These are phyloP conservation scores for Dactylellina cionopaga DNA, from an alignment of 2,329 filamentous ascomycete genomes.

Conservation along the genomic window DNA sequence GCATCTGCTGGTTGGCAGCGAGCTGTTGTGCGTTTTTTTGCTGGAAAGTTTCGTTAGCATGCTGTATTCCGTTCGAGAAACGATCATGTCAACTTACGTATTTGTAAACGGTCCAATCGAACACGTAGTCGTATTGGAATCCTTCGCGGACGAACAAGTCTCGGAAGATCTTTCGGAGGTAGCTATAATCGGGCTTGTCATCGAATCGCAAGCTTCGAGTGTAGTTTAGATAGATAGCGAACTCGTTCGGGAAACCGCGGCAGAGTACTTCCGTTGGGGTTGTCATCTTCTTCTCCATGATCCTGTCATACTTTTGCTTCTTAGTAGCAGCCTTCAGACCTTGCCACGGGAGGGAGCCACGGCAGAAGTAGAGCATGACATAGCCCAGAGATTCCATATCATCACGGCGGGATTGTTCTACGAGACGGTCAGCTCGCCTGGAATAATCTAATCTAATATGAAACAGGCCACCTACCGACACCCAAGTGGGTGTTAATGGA, in stretches of 20 bases:
- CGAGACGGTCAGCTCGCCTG: background rate
- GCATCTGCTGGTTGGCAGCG: conserved; percentile 55
- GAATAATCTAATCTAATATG: conserved; percentile 52
- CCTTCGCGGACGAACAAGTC: conserved; percentile 98
- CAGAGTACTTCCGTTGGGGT: conserved; percentile 98
- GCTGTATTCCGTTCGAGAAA: too few relatives aligned
- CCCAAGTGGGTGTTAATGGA: conserved; percentile 99
- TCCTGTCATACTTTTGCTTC: conserved; percentile 99
- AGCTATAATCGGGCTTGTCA: conserved; percentile 99
- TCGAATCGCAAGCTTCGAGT: conserved; percentile 98
- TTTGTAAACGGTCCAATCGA: conserved; percentile 85
- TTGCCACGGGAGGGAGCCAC: conserved; percentile 98
- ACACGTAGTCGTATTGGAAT: conserved; percentile 99
- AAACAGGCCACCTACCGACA: conserved; percentile 72
- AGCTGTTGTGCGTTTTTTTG: conserved; percentile 57
- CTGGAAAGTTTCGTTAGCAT: conserved; percentile 53
- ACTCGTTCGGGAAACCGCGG: conserved; percentile 99
- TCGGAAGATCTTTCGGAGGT: conserved; percentile 99
- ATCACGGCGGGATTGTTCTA: conserved; percentile 97
- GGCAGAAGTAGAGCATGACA: conserved; percentile 99
- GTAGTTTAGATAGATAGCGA: conserved; percentile 99
- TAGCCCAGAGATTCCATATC: conserved; percentile 99
- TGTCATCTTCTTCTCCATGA: conserved; percentile 99
- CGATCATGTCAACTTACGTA: conserved; percentile 56
- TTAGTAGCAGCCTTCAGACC: conserved; percentile 97